phyloP scores from a whole-genome alignment of 257 asterid species.

The Echites panduratus region DNA sequence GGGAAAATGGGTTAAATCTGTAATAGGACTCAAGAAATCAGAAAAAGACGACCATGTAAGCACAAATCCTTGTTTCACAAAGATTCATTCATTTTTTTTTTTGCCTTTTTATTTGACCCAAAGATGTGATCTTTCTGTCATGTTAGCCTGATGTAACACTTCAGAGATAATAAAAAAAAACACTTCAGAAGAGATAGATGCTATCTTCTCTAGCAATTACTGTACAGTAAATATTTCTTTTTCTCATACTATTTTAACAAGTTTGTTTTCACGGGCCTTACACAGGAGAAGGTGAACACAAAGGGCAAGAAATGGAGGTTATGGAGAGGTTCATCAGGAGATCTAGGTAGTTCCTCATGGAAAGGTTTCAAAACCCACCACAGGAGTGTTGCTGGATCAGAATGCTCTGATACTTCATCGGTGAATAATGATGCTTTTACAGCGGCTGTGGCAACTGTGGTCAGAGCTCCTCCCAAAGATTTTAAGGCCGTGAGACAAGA shows the following conservation, averaged over 20 bases:
- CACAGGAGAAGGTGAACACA: slow-evolving; percentile 55
- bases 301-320: slow-evolving; percentile 83
- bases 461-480: slow-evolving; percentile 84
- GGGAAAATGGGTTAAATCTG: slow-evolving; percentile 81
- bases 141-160: background rate
- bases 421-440: slow-evolving; percentile 54
- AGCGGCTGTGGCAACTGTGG: slow-evolving; percentile 88
- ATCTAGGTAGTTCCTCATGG: slow-evolving; percentile 50
- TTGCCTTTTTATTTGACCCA: background rate
- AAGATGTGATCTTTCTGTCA: background rate
- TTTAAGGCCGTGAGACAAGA: slow-evolving; percentile 71
- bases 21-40: slow-evolving; percentile 68
- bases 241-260: background rate
- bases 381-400: slow-evolving; percentile 38
- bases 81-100: slow-evolving; percentile 16
- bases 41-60: slow-evolving; percentile 77
- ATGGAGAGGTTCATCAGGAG: slow-evolving; percentile 68
- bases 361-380: slow-evolving; percentile 42
- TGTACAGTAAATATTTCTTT: too few species aligned
- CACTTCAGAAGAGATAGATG: background rate
- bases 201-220: background rate
- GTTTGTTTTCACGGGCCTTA: background rate
- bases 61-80: slow-evolving; percentile 10
- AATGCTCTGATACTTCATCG: slow-evolving; percentile 48
- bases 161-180: too few species aligned